Evolutionary conservation across 257 asterid species (phyloP), one percentile per base, ranked within the genome.

Genomic region (Scutellaria barbata): DNA sequence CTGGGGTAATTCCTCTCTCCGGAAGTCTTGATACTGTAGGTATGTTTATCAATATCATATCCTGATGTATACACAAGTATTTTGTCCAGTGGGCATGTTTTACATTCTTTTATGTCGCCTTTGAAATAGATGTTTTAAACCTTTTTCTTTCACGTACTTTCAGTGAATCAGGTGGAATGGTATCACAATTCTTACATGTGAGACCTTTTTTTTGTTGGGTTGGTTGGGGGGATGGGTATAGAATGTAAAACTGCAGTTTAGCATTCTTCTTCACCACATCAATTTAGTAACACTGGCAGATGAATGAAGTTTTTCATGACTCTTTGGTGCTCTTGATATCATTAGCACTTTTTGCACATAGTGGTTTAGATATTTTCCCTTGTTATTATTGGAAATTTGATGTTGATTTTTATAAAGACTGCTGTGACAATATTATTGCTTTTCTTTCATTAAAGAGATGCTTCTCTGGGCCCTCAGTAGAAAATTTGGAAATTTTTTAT

Each of bases 21-120:
- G 79, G 87, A 57, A 90, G 96, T 77, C 96, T 95, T 68, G 99
- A 95, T 80, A 87, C 95, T 12, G 87, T 92, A 65, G 99, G 99
- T 95, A 87, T 30, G 96, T 63, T 18, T 52, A 33, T 48, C 70
- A 60, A 42, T 64, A 35, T 12, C 42, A 6, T 40, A 30, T 57
- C 48, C 54, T 39, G 25, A 46, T 51, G 46, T 51, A 6, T 5
- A 39, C 63, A 13, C 60, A 45, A 12, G 59, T 46, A 20, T 64
- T 61, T 58, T 46, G 6, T 22, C 18, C 41, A 17, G 72, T 40
- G 35, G 5, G 9, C 59, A 51, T 17, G 8, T 41, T 50, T 41
- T 17, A 53, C 75, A 0, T 48, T 64, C 14, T 9, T 5, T 41
- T 69, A 53, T 68, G 7, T 69, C 3, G 54, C 52, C 58, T 25